Base-by-base conservation (phyloP, 352 stramenopile species). In the Albugo candida region DNA sequence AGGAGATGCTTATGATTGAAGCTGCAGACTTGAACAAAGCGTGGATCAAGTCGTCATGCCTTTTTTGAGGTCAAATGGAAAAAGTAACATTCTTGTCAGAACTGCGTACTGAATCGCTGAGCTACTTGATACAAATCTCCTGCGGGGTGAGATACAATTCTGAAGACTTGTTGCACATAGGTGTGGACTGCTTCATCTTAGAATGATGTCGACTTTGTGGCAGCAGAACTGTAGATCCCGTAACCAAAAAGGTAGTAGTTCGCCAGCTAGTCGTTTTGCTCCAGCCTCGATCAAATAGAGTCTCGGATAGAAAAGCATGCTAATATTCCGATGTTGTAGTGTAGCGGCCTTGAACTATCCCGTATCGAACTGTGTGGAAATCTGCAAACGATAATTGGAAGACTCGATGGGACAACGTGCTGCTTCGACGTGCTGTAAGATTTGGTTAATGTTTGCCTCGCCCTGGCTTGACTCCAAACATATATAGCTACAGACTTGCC, bases 151-250 rank as follows among this genome's bases (percentile, higher is more conserved):
- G n/a, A n/a, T n/a, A n/a, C n/a, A n/a, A n/a, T n/a, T n/a, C n/a
- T n/a, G n/a, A n/a, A n/a, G n/a, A n/a, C n/a, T n/a, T n/a, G n/a
- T n/a, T n/a, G n/a, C n/a, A n/a, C n/a, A n/a, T n/a, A n/a, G n/a
- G n/a, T n/a, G n/a, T n/a, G n/a, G n/a, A n/a, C n/a, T n/a, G n/a
- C n/a, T 64, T 83, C 94, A 1, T 91, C 86, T 0, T 88, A 83
- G 46, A 94, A 99, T 58, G 94, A 99, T 63, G 92, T 99, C 13
- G 99, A 95, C 95, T 67, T 99, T 12, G 96, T 99, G 65, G 94
- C 95, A 0, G 85, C 93, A 20, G 65, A 94, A 18, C 65, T 99
- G 37, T 86, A 98, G 63, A 95, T 85, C 34, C 68, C 76, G 6
- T 45, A 97, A 99, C 47, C 94, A 88, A 38, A 98, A 98, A 61